These are phyloP conservation scores for Arthrocladium fulminans DNA, from an alignment of 2,329 filamentous ascomycete genomes.

Conservation along the genomic window DNA sequence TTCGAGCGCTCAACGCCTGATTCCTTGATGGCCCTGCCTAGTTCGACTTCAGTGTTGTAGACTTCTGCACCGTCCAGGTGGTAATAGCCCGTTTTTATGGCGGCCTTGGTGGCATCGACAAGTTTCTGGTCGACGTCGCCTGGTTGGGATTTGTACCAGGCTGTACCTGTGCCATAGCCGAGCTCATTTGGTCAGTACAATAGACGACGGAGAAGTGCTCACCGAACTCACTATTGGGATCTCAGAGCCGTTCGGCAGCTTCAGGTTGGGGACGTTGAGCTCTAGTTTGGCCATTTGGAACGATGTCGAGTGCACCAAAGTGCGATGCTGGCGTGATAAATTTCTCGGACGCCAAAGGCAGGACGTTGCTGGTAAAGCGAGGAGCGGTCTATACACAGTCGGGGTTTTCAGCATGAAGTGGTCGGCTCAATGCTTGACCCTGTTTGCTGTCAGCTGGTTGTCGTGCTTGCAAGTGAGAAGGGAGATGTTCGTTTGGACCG, in stretches of 20 bases:
- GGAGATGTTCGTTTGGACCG: no score
- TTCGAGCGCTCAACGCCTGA: slow-evolving; percentile 38
- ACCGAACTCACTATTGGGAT: slow-evolving; percentile 19
- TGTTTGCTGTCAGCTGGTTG: no score
- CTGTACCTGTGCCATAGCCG: slow-evolving; percentile 55
- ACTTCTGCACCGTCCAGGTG: slow-evolving; percentile 57
- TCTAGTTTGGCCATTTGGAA: slow-evolving; percentile 21
- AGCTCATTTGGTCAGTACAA: slow-evolving; percentile 32
- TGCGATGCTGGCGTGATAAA: not conserved
- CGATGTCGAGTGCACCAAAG: not conserved
- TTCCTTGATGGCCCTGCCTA: slow-evolving; percentile 42
- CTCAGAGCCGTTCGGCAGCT: slow-evolving; percentile 21
- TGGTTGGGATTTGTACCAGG: slow-evolving; percentile 49
- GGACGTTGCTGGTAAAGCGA: not conserved
- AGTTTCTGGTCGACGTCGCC: slow-evolving; percentile 45
- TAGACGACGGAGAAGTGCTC: not conserved
- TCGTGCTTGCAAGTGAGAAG: no score
- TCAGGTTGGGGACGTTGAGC: slow-evolving; percentile 19
- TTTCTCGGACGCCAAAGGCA: no score
- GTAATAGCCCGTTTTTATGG: slow-evolving; percentile 50
- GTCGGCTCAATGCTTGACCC: no score
- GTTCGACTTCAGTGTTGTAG: slow-evolving; percentile 42
- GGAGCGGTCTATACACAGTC: not conserved
- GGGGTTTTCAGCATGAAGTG: not conserved
- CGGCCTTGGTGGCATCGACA: slow-evolving; percentile 48